Evolutionary conservation across 345 rosid genomes (phyloP).

Genomic region (Eutrema yunnanense): DNA sequence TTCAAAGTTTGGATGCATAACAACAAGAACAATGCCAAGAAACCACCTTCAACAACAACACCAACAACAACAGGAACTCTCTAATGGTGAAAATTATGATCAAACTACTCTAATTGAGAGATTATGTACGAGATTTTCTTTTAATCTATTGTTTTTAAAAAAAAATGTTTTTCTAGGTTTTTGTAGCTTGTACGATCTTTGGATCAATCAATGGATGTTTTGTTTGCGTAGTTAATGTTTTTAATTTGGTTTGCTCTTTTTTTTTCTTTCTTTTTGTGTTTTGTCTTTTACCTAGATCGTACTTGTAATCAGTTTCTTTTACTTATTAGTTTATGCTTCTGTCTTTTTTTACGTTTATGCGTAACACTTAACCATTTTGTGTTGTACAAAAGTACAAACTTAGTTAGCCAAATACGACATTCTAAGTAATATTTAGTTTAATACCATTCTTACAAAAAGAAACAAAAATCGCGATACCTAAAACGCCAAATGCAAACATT

Average conservation of each 20-base stretch:
- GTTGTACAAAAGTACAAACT: conserved; percentile 8
- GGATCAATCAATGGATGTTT: conserved; percentile 35
- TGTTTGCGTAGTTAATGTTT: conserved; percentile 25
- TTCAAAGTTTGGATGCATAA: conserved; percentile 94
- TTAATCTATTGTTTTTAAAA: conserved; percentile 1
- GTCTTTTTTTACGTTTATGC: conserved; percentile 22
- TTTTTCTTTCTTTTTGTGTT: neutral
- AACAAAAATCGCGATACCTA: neutral
- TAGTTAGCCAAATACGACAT: neutral
- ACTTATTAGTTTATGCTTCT: conserved; percentile 18
- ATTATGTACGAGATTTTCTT: conserved; percentile 15
- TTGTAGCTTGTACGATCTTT: conserved; percentile 31
- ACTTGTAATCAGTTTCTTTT: conserved; percentile 24
- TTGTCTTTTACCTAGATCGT: conserved; percentile 13
- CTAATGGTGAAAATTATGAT: neutral
- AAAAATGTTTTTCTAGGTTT: conserved; percentile 21
- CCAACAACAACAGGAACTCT: neutral
- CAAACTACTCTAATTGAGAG: conserved; percentile 5
- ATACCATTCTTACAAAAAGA: neutral
- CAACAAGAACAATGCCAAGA: conserved; percentile 61
- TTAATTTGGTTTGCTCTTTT: conserved; percentile 3
- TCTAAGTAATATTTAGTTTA: neutral
- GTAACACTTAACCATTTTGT: neutral
- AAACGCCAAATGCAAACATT: neutral
- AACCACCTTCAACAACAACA: conserved; percentile 19